Evolutionary conservation across 2,329 filamentous ascomycete genomes (phyloP).

Genomic region (Epichloe aotearoae): DNA sequence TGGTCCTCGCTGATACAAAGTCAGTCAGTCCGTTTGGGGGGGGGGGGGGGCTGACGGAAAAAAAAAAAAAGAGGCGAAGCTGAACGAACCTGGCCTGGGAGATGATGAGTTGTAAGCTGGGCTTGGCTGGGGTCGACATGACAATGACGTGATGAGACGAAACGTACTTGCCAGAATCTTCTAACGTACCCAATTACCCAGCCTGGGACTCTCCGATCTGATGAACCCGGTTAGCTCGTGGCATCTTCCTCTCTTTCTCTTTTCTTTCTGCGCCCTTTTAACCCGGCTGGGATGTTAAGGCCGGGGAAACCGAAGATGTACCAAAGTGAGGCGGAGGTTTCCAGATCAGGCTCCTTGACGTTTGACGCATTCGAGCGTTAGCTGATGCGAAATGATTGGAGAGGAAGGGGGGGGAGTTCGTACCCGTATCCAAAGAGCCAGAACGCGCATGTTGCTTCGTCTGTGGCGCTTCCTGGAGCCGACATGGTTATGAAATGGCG

Average conservation of each 20-base stretch:
- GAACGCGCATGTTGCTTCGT: constrained; percentile 44
- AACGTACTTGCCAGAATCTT: constrained; percentile 89
- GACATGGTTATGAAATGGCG: not conserved
- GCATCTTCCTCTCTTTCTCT: too few relatives aligned
- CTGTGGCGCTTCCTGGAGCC: constrained; percentile 8
- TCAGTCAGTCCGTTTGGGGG: not conserved
- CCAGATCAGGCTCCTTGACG: constrained; percentile 74
- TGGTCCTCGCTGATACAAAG: constrained; percentile 64
- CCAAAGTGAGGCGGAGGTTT: constrained; percentile 94
- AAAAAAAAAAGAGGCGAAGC: not conserved
- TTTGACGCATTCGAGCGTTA: not conserved
- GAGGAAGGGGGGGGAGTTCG: constrained; percentile 9
- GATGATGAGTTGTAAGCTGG: not conserved
- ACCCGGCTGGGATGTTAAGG: not conserved
- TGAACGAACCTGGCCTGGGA: constrained; percentile 5
- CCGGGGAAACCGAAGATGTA: constrained; percentile 27
- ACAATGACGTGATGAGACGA: not conserved
- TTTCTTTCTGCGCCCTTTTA: not conserved
- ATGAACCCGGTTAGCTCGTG: not conserved
- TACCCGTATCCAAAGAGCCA: constrained; percentile 98
- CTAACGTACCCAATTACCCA: constrained; percentile 91
- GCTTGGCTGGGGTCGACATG: not conserved
- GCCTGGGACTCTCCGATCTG: constrained; percentile 74
- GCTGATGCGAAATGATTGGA: not conserved
- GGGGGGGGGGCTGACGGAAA: too few relatives aligned